A percentile compares a stretch with the other conserved stretches of the same genome.
phyloP scores from a whole-genome alignment of 441 rosid genomes.

The Bruguiera hainesii region DNA sequence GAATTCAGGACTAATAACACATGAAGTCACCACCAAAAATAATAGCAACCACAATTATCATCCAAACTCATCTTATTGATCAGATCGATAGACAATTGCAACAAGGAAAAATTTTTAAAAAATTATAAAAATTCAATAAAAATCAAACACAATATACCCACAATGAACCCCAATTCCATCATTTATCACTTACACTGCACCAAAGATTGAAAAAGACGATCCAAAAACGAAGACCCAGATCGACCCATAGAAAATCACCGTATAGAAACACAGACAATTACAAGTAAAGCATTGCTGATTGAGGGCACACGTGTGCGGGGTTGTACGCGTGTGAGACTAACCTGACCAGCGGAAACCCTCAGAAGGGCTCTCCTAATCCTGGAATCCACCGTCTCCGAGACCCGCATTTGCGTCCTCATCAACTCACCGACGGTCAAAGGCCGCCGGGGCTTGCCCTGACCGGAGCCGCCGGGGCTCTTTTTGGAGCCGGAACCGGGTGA shows the following conservation, averaged over 20 bases:
- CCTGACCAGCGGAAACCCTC: constrained; percentile 88
- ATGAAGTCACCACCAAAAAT: neutral
- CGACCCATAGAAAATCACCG: neutral
- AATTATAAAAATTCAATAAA: neutral
- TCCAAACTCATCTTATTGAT: neutral
- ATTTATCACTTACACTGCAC: neutral
- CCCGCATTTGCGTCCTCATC: constrained; percentile 88
- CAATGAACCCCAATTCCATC: neutral
- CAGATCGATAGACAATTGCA: constrained; percentile 14
- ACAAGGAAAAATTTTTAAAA: neutral
- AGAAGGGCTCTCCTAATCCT: constrained; percentile 84
- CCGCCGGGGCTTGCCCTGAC: constrained; percentile 51
- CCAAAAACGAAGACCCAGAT: neutral
- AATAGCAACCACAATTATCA: neutral
- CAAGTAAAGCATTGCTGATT: too few relatives aligned
- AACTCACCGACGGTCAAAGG: constrained; percentile 85
- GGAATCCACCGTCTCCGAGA: constrained; percentile 70
- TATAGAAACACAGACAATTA: too few relatives aligned
- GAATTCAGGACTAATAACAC: too few relatives aligned
- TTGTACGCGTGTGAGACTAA: constrained; percentile 19
- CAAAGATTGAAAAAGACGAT: neutral
- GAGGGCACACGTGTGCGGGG: too few relatives aligned
- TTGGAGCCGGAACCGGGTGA: constrained; percentile 61
- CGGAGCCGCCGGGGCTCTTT: constrained; percentile 68
- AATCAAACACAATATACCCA: constrained; percentile 5